Evolutionary conservation across 768 basidiomycete genomes (phyloP).

Genomic region (Naganishia friedmannii): DNA sequence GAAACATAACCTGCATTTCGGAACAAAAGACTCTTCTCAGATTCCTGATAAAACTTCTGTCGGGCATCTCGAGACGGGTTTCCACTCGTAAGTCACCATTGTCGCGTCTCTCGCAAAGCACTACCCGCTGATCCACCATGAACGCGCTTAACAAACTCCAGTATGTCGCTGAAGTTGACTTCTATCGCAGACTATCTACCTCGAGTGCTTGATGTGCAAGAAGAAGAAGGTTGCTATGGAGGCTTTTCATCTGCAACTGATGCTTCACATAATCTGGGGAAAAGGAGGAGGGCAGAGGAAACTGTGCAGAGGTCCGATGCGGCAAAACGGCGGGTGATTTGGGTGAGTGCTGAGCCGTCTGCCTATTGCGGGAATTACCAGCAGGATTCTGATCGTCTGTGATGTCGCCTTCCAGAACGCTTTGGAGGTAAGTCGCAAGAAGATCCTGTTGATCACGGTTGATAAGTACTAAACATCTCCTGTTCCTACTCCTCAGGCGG

Average conservation of each 20-base stretch:
- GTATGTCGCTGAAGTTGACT: constrained; percentile 27
- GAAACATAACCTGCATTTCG: constrained; percentile 22
- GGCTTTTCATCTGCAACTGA: background rate
- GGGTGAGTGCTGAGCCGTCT: constrained; percentile 18
- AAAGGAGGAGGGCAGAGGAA: constrained; percentile 26
- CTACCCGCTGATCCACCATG: background rate
- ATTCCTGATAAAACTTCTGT: constrained; percentile 13
- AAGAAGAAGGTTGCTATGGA: constrained; percentile 8
- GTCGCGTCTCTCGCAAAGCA: background rate
- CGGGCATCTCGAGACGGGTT: constrained; percentile 26
- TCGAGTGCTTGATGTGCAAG: background rate
- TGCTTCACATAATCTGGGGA: background rate
- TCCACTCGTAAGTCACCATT: constrained; percentile 28
- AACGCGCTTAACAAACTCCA: background rate
- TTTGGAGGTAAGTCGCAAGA: constrained; percentile 1
- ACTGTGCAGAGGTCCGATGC: constrained; percentile 26
- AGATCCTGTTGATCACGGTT: background rate
- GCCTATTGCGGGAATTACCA: background rate
- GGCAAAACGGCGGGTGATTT: constrained; percentile 24
- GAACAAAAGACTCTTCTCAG: constrained; percentile 8
- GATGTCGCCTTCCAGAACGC: background rate
- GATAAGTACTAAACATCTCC: background rate
- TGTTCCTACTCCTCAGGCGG: background rate
- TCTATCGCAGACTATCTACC: constrained; percentile 29
- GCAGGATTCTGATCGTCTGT: background rate